These are phyloP conservation scores for Astragalus membranaceus DNA, from an alignment of 306 rosid species.

Conservation along the genomic window DNA sequence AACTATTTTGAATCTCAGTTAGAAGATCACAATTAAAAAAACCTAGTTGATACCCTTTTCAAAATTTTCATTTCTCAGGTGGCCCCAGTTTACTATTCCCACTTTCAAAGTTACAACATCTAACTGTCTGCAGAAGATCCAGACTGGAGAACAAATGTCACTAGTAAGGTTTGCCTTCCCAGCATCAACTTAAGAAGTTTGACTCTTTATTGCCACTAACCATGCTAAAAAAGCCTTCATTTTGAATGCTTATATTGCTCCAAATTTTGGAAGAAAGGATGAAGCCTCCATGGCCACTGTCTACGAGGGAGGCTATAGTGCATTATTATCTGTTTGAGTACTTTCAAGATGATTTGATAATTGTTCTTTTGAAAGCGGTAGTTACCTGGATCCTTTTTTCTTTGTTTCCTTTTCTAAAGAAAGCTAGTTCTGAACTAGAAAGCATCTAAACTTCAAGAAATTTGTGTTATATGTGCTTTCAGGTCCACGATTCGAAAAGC, in stretches of 20 bases:
- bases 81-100: too few species aligned
- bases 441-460: conserved; percentile 16
- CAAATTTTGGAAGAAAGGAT: conserved; percentile 79
- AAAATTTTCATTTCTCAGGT: too few species aligned
- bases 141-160: too few species aligned
- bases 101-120: too few species aligned
- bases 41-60: too few species aligned
- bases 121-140: too few species aligned
- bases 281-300: conserved; percentile 91
- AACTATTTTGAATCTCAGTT: conserved; percentile 2
- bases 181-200: too few species aligned
- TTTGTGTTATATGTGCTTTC: conserved; percentile 19
- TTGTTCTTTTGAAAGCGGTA: conserved; percentile 81
- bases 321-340: conserved; percentile 87
- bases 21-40: not conserved
- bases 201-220: not conserved
- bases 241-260: conserved; percentile 36
- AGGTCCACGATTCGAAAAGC: conserved; percentile 54
- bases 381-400: not conserved
- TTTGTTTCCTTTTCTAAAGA: not conserved
- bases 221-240: conserved; percentile 6
- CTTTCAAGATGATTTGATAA: conserved; percentile 67
- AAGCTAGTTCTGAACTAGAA: not conserved
- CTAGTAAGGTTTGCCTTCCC: too few species aligned
- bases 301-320: conserved; percentile 94